phyloP scores from a whole-genome alignment of 2,329 filamentous ascomycete genomes.

The Claviceps monticola region DNA sequence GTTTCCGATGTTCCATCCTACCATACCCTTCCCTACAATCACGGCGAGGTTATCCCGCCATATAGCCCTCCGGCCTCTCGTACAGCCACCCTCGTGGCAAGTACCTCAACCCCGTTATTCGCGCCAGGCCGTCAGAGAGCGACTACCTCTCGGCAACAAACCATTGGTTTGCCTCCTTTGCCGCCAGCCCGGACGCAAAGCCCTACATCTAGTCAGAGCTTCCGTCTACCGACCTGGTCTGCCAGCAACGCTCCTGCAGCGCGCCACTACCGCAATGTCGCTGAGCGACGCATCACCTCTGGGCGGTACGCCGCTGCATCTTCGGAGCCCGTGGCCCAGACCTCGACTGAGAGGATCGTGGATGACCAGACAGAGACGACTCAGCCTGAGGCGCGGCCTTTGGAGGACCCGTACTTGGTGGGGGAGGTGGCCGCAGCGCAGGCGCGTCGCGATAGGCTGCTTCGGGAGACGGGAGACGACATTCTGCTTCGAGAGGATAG shows the following conservation, averaged over 20 bases:
- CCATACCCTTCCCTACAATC: slow-evolving; percentile 37
- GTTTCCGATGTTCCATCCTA: slow-evolving; percentile 54
- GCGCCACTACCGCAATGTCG: slow-evolving; percentile 50
- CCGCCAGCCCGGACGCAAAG: slow-evolving; percentile 25
- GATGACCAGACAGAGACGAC: background rate
- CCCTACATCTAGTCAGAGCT: slow-evolving; percentile 33
- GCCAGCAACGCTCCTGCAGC: slow-evolving; percentile 37
- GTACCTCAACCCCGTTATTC: slow-evolving; percentile 2
- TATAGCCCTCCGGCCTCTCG: slow-evolving; percentile 27
- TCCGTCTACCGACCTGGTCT: slow-evolving; percentile 47
- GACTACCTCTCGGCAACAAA: slow-evolving; percentile 17
- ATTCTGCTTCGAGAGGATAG: slow-evolving; percentile 42
- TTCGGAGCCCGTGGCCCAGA: slow-evolving; percentile 13
- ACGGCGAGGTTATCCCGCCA: slow-evolving; percentile 31
- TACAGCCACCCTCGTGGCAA: slow-evolving; percentile 2
- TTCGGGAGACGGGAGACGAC: slow-evolving; percentile 40
- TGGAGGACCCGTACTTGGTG: slow-evolving; percentile 55
- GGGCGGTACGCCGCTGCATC: slow-evolving; percentile 22
- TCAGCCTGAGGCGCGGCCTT: slow-evolving; percentile 25
- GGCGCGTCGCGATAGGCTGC: slow-evolving; percentile 42
- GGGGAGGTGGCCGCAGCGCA: slow-evolving; percentile 48
- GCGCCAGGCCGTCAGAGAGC: slow-evolving; percentile 9
- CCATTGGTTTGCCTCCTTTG: slow-evolving; percentile 37
- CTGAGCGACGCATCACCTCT: slow-evolving; percentile 42
- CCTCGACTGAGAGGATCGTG: background rate